phyloP scores from a whole-genome alignment of 176 grass and related monocot genomes.

The Guadua angustifolia region DNA sequence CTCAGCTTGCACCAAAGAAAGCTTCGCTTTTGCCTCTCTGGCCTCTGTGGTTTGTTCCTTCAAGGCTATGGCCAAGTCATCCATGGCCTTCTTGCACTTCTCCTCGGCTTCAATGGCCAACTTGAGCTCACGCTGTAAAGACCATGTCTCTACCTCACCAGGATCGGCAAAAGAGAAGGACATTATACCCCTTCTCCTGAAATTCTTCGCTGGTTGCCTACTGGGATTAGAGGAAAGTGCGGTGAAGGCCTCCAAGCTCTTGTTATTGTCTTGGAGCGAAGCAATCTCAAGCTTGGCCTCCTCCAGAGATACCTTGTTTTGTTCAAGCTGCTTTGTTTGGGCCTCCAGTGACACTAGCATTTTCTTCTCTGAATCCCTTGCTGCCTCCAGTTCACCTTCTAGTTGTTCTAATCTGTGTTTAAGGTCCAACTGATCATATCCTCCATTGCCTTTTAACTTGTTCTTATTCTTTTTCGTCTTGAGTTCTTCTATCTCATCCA shows the following conservation, averaged over 20 bases:
- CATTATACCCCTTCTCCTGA: slow-evolving; percentile 53
- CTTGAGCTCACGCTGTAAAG: slow-evolving; percentile 73
- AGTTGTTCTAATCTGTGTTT: slow-evolving; percentile 50
- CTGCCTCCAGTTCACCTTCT: slow-evolving; percentile 62
- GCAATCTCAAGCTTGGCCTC: slow-evolving; percentile 78
- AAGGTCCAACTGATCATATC: slow-evolving; percentile 39
- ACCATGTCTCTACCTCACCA: slow-evolving; percentile 52
- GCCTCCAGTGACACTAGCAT: slow-evolving; percentile 56
- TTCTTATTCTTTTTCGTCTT: slow-evolving; percentile 47
- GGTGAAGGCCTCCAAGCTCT: slow-evolving; percentile 36
- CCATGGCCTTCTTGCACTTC: slow-evolving; percentile 90
- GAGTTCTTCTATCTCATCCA: slow-evolving; percentile 59
- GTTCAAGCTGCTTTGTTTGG: slow-evolving; percentile 77
- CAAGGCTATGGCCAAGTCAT: slow-evolving; percentile 80
- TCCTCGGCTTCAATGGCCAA: slow-evolving; percentile 64
- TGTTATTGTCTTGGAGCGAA: slow-evolving; percentile 56
- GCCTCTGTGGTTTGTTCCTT: slow-evolving; percentile 64
- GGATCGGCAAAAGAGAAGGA: slow-evolving; percentile 48
- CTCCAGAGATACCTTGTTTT: slow-evolving; percentile 75
- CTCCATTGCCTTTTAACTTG: slow-evolving; percentile 38
- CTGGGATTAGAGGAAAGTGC: slow-evolving; percentile 23
- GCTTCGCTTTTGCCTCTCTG: slow-evolving; percentile 59
- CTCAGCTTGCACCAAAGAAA: slow-evolving; percentile 52
- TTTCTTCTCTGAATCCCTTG: slow-evolving; percentile 78
- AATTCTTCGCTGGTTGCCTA: slow-evolving; percentile 43